Evolutionary conservation across 2,329 filamentous ascomycete genomes (phyloP).

Genomic region (Diatrype stigma): DNA sequence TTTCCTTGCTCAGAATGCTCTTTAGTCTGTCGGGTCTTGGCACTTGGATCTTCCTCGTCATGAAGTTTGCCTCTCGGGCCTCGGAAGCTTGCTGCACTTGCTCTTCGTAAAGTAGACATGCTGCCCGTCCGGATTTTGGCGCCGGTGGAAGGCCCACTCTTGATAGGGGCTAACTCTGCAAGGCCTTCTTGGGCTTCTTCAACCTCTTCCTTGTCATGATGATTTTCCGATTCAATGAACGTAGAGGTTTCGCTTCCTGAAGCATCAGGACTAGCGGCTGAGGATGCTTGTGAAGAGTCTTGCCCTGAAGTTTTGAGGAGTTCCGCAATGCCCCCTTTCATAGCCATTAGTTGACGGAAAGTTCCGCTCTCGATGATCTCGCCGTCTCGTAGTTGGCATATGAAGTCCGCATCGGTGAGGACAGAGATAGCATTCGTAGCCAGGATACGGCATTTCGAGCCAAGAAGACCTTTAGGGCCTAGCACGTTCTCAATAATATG

Average conservation of each 20-base stretch:
- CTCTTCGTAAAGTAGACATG: conserved; percentile 76
- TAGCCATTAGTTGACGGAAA: conserved; percentile 84
- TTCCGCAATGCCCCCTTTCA: conserved; percentile 85
- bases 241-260: conserved; percentile 54
- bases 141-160: conserved; percentile 42
- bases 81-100: conserved; percentile 85
- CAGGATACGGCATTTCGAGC: conserved; percentile 82
- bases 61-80: conserved; percentile 78
- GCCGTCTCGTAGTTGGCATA: conserved; percentile 78
- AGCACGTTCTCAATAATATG: conserved; percentile 95
- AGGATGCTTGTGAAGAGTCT: conserved; percentile 40
- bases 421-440: conserved; percentile 95
- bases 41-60: conserved; percentile 73
- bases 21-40: conserved; percentile 80
- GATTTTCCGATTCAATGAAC: conserved; percentile 47
- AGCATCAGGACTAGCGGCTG: conserved; percentile 39
- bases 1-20: conserved; percentile 92
- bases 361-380: conserved; percentile 83
- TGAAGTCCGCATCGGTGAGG: conserved; percentile 82
- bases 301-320: conserved; percentile 74
- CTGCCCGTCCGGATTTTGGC: conserved; percentile 63
- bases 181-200: conserved; percentile 76
- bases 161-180: conserved; percentile 73
- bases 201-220: conserved; percentile 60
- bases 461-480: conserved; percentile 76